Evolutionary conservation across 805 yeast genomes (phyloP), one percentile per base, ranked within the genome.

Genomic region (Saccharomycopsis sp.): DNA sequence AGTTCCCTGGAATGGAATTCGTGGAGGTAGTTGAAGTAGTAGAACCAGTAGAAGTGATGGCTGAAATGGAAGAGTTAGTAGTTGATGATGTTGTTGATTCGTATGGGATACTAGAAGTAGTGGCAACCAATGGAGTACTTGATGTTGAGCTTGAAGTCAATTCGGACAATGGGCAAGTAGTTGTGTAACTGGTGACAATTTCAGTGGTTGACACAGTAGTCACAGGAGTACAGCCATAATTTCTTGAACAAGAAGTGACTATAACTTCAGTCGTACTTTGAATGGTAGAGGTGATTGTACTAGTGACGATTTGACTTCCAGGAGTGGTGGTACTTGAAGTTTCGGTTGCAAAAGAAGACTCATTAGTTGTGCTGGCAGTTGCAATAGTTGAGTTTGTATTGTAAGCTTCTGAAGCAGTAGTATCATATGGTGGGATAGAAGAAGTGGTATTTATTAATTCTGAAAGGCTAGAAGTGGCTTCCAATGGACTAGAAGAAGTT

Each of bases 161-260:
- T 4, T 28, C 32, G 11, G 48, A 43, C 9, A 35, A 20, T 29
- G 42, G 41, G 22, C 45, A 45, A 38, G n/a, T 22, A 20, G 23
- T 35, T 11, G 40, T 37, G 26, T 37, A 23, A 24, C 19, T 31
- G 14, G 43, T 40, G 20, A 21, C 19, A 11, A 19, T 6, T 6
- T 16, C 31, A 16, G 36, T 23, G 16, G 38, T 40, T 37, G 28
- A 22, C 8, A 40, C 42, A 17, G 48, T 44, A 22, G 32, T 29
- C 20, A 37, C 41, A 19, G 50, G 52, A 22, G 41, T 45, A 35
- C 52, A 48, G 31, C 7, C 34, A 4, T 40, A 17, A 22, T 33
- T 8, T 2, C 42, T 48, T 7, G 43, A 26, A 33, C 52, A 48
- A 14, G 52, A 48, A 14, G 52, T 48, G 14, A 48, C 45, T 7